Base-by-base conservation (phyloP, 208 protist genomes). In the Spongospora subterranea region DNA sequence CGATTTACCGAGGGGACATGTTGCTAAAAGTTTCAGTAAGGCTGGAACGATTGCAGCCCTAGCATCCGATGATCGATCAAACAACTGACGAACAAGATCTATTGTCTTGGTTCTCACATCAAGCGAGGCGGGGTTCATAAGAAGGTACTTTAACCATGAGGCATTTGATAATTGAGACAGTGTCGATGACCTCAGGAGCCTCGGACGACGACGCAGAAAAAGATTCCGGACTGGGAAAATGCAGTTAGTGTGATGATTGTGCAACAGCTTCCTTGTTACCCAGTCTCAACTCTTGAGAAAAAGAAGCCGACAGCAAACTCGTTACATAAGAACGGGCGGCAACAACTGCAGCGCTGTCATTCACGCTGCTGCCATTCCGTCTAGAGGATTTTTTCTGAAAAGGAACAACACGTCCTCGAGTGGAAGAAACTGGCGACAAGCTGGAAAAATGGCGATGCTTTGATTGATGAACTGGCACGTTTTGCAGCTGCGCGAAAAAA, bases 91-190 rank as follows among this genome's bases (percentile, higher is more conserved):
- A 35, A 82, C n/a, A 6, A 82, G n/a, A 39, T 82, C 71, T 13
- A n/a, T n/a, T 35, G 71, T 82, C 40, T 43, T 35, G 35, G n/a
- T 82, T 45, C 71, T 6, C 6, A 82, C 71, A 82, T 82, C 71
- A 82, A 43, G 35, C 6, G 71, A 82, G 6, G 71, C 35, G 13
- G n/a, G 40, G 17, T 17, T 45, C 40, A 82, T 6, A 35, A 82
- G 6, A 6, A 82, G 71, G 6, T 43, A 20, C 71, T n/a, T 6
- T 40, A 82, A n/a, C 71, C 71, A 82, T 45, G 17, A 6, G 35
- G 17, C 35, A 35, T 82, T n/a, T 39, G 71, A 6, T 6, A 82
- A 82, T 20, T 13, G 71, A 35, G 6, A 45, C 71, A 82, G n/a
- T 13, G 71, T 82, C 35, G 71, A 82, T 82, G 71, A 6, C 6